Percentiles rank a stretch among this genome's conserved stretches.
Evolutionary conservation across 2,329 filamentous ascomycete species (phyloP).

Genomic region (Colletotrichum sp.): DNA sequence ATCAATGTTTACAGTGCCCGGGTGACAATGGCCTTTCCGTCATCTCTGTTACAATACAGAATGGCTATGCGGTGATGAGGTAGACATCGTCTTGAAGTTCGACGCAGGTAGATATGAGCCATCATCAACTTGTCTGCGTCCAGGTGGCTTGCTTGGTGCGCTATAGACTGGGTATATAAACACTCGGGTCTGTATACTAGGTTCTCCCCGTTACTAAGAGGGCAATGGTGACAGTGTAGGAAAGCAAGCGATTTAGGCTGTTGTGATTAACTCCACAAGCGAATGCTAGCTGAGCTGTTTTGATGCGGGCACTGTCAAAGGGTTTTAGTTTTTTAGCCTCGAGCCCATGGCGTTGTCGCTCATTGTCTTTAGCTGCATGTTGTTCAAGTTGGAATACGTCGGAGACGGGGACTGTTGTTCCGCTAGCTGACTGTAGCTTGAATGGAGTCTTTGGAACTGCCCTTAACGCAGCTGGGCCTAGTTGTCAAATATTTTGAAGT

Average conservation of each 20-base stretch:
- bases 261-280: background rate
- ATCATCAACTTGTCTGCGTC: fast-evolving
- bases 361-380: fast-evolving
- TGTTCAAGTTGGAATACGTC: background rate
- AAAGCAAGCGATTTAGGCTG: no score
- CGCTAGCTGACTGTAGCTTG: fast-evolving
- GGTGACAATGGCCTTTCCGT: no score
- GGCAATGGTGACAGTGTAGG: no score
- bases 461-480: background rate
- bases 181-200: no score
- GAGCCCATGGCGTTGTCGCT: fast-evolving
- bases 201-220: no score
- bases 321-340: no score
- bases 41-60: no score
- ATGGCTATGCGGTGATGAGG: no score
- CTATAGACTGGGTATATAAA: no score
- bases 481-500: background rate
- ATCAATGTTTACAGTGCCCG: fast-evolving
- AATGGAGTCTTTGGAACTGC: background rate
- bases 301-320: background rate
- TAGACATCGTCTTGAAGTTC: no score
- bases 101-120: no score
- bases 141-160: no score
- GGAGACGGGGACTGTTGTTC: background rate
- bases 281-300: background rate